A percentile compares a stretch with the other conserved stretches of the same genome.
Evolutionary conservation across 2,329 filamentous ascomycete species (phyloP).

Genomic region (Colletotrichum sp.): DNA sequence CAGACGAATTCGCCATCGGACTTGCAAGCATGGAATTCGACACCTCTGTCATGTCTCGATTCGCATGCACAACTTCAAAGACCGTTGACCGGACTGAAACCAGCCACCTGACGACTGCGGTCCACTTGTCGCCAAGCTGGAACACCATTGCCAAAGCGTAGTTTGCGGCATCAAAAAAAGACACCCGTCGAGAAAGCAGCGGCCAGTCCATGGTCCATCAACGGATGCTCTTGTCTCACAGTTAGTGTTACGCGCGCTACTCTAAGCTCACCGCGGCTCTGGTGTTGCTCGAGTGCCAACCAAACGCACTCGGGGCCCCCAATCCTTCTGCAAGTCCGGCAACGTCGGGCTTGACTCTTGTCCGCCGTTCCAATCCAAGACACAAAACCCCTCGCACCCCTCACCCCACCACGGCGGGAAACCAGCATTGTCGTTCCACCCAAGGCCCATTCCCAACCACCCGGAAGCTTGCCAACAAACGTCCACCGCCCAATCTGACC

Average conservation of each 20-base stretch:
- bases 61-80: neutral
- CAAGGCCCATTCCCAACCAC: constrained; percentile 8
- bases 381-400: neutral
- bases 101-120: neutral
- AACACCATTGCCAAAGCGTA: neutral
- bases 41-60: neutral
- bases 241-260: neutral
- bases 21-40: neutral
- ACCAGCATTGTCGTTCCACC: constrained; percentile 3
- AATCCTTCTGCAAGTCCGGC: neutral
- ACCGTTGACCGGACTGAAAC: neutral
- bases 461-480: neutral
- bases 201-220: neutral
- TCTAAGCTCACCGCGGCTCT: neutral
- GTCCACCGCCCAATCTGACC: neutral
- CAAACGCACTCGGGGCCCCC: neutral
- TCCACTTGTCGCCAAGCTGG: neutral
- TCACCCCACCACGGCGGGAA: constrained; percentile 7
- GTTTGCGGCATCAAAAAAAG: neutral
- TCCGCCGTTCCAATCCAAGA: neutral
- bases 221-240: neutral
- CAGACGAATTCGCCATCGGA: neutral
- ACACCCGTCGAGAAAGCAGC: neutral
- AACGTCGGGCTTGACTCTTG: neutral
- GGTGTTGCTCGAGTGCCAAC: neutral